Conservation (phyloP, 2,329 filamentous ascomycete genomes). For the Neofusicoccum sp. region DNA sequence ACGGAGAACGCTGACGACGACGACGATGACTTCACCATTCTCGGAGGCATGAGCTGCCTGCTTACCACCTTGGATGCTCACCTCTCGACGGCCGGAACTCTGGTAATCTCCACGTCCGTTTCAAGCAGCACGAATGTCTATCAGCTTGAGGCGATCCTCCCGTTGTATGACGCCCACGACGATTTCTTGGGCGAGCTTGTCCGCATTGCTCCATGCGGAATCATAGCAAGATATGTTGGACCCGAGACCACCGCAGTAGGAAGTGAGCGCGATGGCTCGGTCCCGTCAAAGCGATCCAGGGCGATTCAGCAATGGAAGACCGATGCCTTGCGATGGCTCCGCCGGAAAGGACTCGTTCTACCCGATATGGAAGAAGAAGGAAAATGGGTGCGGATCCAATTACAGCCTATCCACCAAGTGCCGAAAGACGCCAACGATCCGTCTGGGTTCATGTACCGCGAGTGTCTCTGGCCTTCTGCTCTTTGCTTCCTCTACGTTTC, state of each 20-base stretch:
- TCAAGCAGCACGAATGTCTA: background rate
- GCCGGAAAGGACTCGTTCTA: conserved; percentile 34
- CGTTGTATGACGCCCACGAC: background rate
- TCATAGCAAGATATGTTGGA: conserved; percentile 15
- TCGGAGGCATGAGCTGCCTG: background rate
- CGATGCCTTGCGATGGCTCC: conserved; percentile 33
- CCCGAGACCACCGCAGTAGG: background rate
- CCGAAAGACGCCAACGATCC: conserved; percentile 3
- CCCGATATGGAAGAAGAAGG: conserved; percentile 25
- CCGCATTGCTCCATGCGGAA: conserved; percentile 11
- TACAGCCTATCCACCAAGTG: conserved; percentile 1
- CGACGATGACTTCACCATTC: background rate
- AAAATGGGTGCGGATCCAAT: conserved; percentile 14
- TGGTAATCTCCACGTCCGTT: conserved; percentile 19
- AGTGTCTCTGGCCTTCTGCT: conserved; percentile 37
- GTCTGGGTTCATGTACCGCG: conserved; percentile 10
- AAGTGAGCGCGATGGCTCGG: background rate
- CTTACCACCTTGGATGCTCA: conserved; percentile 17
- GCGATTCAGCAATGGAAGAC: conserved; percentile 29
- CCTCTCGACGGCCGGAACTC: conserved; percentile 19
- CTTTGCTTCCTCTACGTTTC: conserved; percentile 27
- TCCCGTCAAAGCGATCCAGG: background rate
- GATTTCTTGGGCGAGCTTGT: conserved; percentile 13
- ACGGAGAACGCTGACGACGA: conserved; percentile 18
- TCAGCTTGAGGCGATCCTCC: conserved; percentile 12